Conservation (phyloP, 768 basidiomycete species). For the Phanerodontia chrysosporium region DNA sequence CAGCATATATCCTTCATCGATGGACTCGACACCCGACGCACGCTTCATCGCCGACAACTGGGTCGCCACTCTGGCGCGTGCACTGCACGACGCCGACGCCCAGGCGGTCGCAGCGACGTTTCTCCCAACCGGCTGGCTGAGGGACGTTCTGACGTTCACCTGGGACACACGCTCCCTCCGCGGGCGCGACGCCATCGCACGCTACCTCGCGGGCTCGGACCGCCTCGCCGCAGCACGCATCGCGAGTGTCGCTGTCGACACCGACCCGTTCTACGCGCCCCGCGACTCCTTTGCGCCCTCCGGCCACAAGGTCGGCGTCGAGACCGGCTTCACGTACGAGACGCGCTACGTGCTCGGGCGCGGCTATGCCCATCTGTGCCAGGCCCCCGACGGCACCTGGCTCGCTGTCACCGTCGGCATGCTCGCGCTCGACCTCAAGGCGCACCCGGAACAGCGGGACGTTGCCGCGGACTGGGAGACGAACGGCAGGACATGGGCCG, state of each 20-base stretch:
- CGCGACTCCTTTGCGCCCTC: slow-evolving; percentile 10
- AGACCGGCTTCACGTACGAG: slow-evolving; percentile 35
- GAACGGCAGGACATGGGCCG: slow-evolving; percentile 39
- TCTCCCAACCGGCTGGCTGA: slow-evolving; percentile 34
- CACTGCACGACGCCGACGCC: slow-evolving; percentile 16
- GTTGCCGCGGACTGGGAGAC: slow-evolving; percentile 30
- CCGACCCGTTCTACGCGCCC: slow-evolving; percentile 17
- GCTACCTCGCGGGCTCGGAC: slow-evolving; percentile 17
- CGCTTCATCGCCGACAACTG: slow-evolving; percentile 16
- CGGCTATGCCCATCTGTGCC: slow-evolving; percentile 32
- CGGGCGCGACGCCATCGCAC: slow-evolving; percentile 30
- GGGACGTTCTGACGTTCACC: slow-evolving; percentile 39
- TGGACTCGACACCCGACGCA: not conserved
- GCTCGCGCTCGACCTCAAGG: slow-evolving; percentile 30
- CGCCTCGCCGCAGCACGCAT: slow-evolving; percentile 1
- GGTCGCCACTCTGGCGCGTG: slow-evolving; percentile 24
- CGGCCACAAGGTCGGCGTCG: slow-evolving; percentile 23
- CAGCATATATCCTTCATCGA: too few relatives aligned
- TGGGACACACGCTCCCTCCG: slow-evolving; percentile 39
- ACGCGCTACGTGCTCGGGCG: slow-evolving; percentile 28
- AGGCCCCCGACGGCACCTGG: slow-evolving; percentile 23
- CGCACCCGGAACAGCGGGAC: slow-evolving; percentile 31
- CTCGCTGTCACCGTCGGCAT: slow-evolving; percentile 35
- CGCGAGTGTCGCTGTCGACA: slow-evolving; percentile 24
- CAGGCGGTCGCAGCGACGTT: slow-evolving; percentile 24